Conservation (phyloP, 192 early-diverging fungal species). For the Podochytrium sp. region DNA sequence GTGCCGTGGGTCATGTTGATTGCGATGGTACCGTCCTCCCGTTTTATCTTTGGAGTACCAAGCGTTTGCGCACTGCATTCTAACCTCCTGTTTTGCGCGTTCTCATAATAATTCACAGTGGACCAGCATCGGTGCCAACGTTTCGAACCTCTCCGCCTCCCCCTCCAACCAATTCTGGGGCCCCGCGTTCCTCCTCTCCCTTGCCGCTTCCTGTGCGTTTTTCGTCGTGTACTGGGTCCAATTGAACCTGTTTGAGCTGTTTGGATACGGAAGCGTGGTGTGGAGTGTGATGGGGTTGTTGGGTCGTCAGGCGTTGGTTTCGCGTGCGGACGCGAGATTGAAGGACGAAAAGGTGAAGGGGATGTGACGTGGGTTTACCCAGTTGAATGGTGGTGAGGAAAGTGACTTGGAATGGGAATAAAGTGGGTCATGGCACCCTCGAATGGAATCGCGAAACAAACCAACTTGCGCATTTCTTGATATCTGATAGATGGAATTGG, state of each 20-base stretch:
- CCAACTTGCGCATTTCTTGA: too few species aligned
- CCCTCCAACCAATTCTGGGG: slow-evolving; percentile 37
- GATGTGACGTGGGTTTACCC: too few species aligned
- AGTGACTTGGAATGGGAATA: too few species aligned
- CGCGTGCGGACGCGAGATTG: slow-evolving; percentile 26
- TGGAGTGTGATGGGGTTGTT: slow-evolving; percentile 36
- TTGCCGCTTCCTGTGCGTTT: slow-evolving; percentile 34
- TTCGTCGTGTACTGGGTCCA: slow-evolving; percentile 48
- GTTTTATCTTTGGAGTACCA: too few species aligned
- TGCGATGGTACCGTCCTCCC: slow-evolving; percentile 43
- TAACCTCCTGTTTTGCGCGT: neutral
- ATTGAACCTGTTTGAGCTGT: slow-evolving; percentile 53
- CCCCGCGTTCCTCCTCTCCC: slow-evolving; percentile 33
- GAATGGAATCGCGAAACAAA: too few species aligned
- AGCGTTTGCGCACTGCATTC: neutral
- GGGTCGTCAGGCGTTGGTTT: slow-evolving; percentile 48
- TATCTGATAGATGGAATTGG: too few species aligned
- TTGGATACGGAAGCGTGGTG: slow-evolving; percentile 47
- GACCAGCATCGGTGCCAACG: slow-evolving; percentile 40
- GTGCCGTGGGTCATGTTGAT: slow-evolving; percentile 49
- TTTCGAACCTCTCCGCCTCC: slow-evolving; percentile 35
- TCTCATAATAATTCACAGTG: slow-evolving; percentile 32
- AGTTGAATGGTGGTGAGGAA: too few species aligned
- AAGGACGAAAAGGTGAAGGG: slow-evolving; percentile 25
- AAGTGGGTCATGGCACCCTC: too few species aligned